phyloP scores from a whole-genome alignment of 495 filamentous ascomycete genomes.

The Neurospora pannonica region DNA sequence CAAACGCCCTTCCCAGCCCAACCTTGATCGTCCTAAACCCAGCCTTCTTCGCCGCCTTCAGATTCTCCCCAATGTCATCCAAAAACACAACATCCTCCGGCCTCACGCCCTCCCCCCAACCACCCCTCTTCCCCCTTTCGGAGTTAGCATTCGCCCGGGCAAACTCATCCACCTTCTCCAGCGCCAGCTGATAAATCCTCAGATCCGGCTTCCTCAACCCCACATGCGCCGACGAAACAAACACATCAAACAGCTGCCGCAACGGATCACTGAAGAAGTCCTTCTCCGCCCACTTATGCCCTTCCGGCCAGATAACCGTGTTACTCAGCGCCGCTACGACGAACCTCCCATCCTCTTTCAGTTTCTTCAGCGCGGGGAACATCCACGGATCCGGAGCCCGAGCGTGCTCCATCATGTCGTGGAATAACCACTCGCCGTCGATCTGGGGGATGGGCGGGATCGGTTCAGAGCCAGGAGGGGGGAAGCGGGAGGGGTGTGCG shows the following conservation, averaged over 20 bases:
- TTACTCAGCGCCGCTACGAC: conserved; percentile 80
- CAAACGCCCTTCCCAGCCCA: conserved; percentile 60
- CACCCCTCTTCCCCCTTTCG: conserved; percentile 29
- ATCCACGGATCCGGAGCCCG: conserved; percentile 72
- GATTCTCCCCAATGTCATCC: conserved; percentile 92
- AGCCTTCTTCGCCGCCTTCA: conserved; percentile 64
- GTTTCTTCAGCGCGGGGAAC: conserved; percentile 67
- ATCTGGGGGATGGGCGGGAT: conserved; percentile 60
- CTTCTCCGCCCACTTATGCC: conserved; percentile 43
- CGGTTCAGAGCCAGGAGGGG: conserved; percentile 1
- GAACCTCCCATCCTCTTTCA: conserved; percentile 53
- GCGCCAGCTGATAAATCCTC: conserved; percentile 65
- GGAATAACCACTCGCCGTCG: conserved; percentile 76
- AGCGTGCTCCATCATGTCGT: conserved; percentile 79
- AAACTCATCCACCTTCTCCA: conserved; percentile 52
- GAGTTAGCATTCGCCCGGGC: conserved; percentile 35
- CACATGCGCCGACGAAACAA: conserved; percentile 73
- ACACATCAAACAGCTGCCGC: conserved; percentile 64
- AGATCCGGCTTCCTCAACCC: conserved; percentile 83
- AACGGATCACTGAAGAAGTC: conserved; percentile 38
- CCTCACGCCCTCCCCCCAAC: conserved; percentile 42
- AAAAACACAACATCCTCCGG: conserved; percentile 73
- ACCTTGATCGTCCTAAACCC: conserved; percentile 85
- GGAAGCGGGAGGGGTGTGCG: conserved; percentile 18
- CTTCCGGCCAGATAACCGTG: conserved; percentile 70